Evolutionary conservation across 2,329 filamentous ascomycete genomes (phyloP), one percentile per base, ranked within the genome.

Genomic region (Microsporum audouinii): DNA sequence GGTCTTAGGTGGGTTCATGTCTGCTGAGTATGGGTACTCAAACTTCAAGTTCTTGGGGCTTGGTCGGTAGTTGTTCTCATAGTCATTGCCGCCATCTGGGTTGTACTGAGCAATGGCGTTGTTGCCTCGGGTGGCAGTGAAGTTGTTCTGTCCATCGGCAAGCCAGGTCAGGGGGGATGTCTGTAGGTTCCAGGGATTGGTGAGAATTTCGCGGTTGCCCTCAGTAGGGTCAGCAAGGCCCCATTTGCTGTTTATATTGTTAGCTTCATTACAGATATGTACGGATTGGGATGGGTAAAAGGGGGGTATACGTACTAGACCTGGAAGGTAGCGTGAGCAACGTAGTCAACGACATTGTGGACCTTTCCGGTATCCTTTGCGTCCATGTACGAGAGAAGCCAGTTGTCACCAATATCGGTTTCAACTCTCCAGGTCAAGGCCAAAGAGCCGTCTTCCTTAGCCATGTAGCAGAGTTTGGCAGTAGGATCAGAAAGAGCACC

Each of bases 21-120:
- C 8, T 6, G 58, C 31, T 27, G 58, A 38, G 58, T 60, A 63
- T 47, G 62, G 62, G 56, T 63, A 63, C 31, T 62, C 58, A 29
- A 63, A 63, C 43, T 45, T 62, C 31, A 63, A 56, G 29, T 34
- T 27, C 17, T 14, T 10, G 36, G 45, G 51, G 41, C 51, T 60
- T 60, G 62, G 62, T 34, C 62, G 60, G 60, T 63, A 63, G 58
- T 63, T 63, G 58, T 63, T 63, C n/a, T 58, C 31, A 41, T 63
- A 63, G 27, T 49, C 43, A 53, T 39, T 63, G 6, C 62, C 58
- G 27, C 62, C 62, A 27, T 33, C 57, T 12, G 62, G 62, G 47
- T 63, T 63, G 38, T 47, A 36, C 55, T 63, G 62, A 6, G 62
- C 62, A 57, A 63, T 63, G 6, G 34, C 62, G 27, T 63, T 63